These are phyloP conservation scores for Ophiostoma sp. DNA, from an alignment of 2,329 filamentous ascomycete genomes.

Conservation along the genomic window DNA sequence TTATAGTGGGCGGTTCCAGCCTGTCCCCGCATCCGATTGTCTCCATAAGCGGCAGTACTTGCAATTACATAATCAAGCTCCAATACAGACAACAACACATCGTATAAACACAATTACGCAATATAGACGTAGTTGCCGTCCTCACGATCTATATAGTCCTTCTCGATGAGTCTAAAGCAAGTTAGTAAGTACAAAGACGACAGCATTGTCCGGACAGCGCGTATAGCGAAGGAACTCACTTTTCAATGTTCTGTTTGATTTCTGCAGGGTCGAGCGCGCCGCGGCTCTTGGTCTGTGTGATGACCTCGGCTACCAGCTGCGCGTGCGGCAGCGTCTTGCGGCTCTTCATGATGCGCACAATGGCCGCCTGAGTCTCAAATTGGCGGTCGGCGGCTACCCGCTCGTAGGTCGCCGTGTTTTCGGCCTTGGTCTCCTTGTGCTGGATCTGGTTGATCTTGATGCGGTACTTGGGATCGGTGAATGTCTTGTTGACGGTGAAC, in stretches of 20 bases:
- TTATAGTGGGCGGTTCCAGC: not conserved
- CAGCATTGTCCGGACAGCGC: conserved; percentile 9
- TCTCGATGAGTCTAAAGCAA: conserved; percentile 68
- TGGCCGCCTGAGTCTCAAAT: conserved; percentile 94
- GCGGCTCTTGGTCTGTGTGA: conserved; percentile 78
- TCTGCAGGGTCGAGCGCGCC: conserved; percentile 79
- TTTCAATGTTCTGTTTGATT: conserved; percentile 97
- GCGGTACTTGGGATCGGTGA: conserved; percentile 63
- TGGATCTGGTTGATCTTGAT: conserved; percentile 99
- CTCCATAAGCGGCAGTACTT: not conserved
- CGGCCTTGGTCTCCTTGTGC: conserved; percentile 88
- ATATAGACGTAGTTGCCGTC: conserved; percentile 67
- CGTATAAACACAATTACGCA: conserved; percentile 40
- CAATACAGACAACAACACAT: not conserved
- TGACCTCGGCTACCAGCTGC: conserved; percentile 87
- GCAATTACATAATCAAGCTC: not conserved
- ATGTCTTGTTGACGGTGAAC: conserved; percentile 74
- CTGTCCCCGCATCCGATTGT: not conserved
- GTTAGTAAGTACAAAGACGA: conserved; percentile 15
- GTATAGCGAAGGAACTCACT: conserved; percentile 48
- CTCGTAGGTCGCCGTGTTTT: conserved; percentile 91
- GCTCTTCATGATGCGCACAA: conserved; percentile 95
- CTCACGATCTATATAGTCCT: conserved; percentile 83
- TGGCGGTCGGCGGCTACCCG: conserved; percentile 82
- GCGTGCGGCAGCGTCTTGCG: conserved; percentile 79